Evolutionary conservation across 768 basidiomycete species (phyloP).

Genomic region (Mycena vitilis): DNA sequence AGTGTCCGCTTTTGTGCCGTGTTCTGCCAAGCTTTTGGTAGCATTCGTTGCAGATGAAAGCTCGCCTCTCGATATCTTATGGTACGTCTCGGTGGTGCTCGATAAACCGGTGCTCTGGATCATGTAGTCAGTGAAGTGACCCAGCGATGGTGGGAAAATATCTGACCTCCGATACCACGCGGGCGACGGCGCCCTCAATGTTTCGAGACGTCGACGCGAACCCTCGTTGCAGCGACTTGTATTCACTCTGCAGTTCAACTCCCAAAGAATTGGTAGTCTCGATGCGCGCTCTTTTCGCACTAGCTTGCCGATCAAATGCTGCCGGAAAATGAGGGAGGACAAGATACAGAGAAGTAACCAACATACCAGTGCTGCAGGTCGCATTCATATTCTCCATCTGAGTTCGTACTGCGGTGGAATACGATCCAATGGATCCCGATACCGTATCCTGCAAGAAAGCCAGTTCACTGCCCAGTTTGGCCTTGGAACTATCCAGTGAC

Average conservation of each 20-base stretch:
- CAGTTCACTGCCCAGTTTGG: slow-evolving; percentile 55
- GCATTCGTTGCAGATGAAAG: slow-evolving; percentile 63
- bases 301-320: slow-evolving; percentile 73
- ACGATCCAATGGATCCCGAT: slow-evolving; percentile 58
- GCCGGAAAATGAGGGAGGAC: slow-evolving; percentile 1
- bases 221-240: slow-evolving; percentile 61
- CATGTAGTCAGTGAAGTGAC: slow-evolving; percentile 5
- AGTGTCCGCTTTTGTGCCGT: slow-evolving; percentile 71
- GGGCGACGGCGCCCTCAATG: slow-evolving; percentile 54
- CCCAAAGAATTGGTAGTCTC: slow-evolving; percentile 66
- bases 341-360: neutral
- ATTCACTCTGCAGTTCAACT: slow-evolving; percentile 63
- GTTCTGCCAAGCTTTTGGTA: slow-evolving; percentile 61
- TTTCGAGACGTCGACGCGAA: slow-evolving; percentile 63
- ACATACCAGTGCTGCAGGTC: slow-evolving; percentile 59
- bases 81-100: slow-evolving; percentile 56
- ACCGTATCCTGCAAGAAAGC: slow-evolving; percentile 57
- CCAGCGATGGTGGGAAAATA: slow-evolving; percentile 5
- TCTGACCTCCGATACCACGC: slow-evolving; percentile 66
- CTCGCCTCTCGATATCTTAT: slow-evolving; percentile 53
- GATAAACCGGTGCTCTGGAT: slow-evolving; percentile 56
- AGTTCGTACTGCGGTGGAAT: slow-evolving; percentile 64
- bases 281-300: slow-evolving; percentile 75
- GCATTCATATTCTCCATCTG: slow-evolving; percentile 57
- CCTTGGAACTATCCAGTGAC: slow-evolving; percentile 54